Evolutionary conservation across 768 basidiomycete genomes (phyloP), one percentile per base, ranked within the genome.

Genomic region (Phanerochaete carnosa): DNA sequence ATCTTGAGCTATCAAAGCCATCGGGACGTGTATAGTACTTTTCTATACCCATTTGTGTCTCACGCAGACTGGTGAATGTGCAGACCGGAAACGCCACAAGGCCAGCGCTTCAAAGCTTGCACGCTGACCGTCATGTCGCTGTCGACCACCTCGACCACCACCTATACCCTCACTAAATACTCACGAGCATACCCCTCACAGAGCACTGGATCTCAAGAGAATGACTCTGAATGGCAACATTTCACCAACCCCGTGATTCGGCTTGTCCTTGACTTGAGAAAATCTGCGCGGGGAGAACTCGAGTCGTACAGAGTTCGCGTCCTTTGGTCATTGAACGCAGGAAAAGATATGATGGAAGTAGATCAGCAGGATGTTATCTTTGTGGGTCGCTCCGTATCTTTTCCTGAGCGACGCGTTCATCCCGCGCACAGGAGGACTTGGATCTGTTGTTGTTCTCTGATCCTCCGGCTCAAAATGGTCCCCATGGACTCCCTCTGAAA

Each of bases 401-500:
- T 15, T 54, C 28, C 15, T 46, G 9, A 46, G n/a, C 1, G 32
- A 25, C 29, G 23, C 15, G 11, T 28, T 23, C 37, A 16, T 15
- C 47, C 32, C 65, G 28, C n/a, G 5, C 12, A 12, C 68, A 93
- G 91, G 91, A 93, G 73, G 89, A 93, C 68, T 63, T 93, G 39
- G 90, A 93, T 64, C 73, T 93, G 23, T 73, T 92, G 26, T 79
- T 84, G 1, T 89, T 90, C 69, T 89, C 89, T 66, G 70, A 45
- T 35, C 50, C 22, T 9, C 52, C 39, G 16, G 53, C 39, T 26
- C 59, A 62, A 57, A 71, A 63, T 66, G 74, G 69, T 61, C 75
- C 66, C 13, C 85, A 88, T 64, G 81, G 82, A 25, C 77, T 88
- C 30, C 89, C 91, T n/a, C 73, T 93, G 45, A 92, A 91, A 71